phyloP scores from a whole-genome alignment of 164 flowering plant species.

The Warburgia ugandensis region DNA sequence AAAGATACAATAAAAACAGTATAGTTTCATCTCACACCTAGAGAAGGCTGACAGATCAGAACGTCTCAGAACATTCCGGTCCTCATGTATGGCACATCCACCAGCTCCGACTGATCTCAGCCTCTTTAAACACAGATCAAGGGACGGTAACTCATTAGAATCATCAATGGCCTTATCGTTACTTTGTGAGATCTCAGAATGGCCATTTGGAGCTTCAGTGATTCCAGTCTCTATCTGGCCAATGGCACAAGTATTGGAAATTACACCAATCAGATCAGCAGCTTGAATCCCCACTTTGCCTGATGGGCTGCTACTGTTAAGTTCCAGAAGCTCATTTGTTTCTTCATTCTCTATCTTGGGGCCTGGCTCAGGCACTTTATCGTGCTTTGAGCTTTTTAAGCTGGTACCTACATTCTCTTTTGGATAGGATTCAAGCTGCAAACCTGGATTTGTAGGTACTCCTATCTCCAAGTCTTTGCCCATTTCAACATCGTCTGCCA shows the following conservation, averaged over 20 bases:
- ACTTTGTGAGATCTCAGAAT: constrained; percentile 19
- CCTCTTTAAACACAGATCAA: constrained; percentile 48
- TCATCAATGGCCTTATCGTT: constrained; percentile 21
- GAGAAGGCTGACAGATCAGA: constrained; percentile 77
- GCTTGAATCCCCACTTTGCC: constrained; percentile 14
- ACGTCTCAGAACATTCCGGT: constrained; percentile 49
- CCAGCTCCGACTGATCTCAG: constrained; percentile 29
- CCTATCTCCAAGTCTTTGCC: constrained; percentile 43
- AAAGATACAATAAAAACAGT: neutral
- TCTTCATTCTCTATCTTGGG: constrained; percentile 16
- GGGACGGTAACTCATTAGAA: constrained; percentile 34
- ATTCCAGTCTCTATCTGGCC: constrained; percentile 17
- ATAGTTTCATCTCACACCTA: constrained; percentile 30
- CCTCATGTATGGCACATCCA: constrained; percentile 22
- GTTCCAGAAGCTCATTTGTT: constrained; percentile 19
- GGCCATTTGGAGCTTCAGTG: constrained; percentile 18
- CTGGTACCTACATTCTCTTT: constrained; percentile 19
- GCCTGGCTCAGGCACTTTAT: constrained; percentile 17
- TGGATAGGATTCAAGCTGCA: constrained; percentile 20
- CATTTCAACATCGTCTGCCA: constrained; percentile 36
- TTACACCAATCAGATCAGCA: constrained; percentile 14
- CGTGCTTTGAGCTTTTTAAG: constrained; percentile 15
- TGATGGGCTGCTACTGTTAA: constrained; percentile 15
- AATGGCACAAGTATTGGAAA: constrained; percentile 13
- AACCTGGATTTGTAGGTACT: constrained; percentile 22